Conservation (phyloP, 208 protist species). For the Trypanosoma congolense region DNA sequence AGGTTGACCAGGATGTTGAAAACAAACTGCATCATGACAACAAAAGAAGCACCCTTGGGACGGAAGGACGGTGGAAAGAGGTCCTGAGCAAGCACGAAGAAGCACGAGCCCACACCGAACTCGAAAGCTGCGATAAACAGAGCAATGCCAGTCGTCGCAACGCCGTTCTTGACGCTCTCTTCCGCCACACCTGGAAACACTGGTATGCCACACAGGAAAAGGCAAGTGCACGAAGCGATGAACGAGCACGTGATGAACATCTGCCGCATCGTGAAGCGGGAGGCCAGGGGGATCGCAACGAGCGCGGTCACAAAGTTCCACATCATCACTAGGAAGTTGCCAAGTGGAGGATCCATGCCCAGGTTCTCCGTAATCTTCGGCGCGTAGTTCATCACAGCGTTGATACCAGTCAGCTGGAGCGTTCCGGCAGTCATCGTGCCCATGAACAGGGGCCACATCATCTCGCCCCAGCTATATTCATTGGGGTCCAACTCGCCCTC, state of each 20-base stretch:
- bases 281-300: constrained; percentile 58
- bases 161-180: constrained; percentile 43
- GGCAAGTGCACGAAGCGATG: constrained; percentile 52
- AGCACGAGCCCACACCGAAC: constrained; percentile 70
- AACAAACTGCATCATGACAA: constrained; percentile 64
- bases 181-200: constrained; percentile 67
- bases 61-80: constrained; percentile 81
- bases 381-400: constrained; percentile 86
- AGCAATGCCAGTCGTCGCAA: constrained; percentile 74
- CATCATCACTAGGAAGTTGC: constrained; percentile 80
- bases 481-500: constrained; percentile 28
- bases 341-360: constrained; percentile 55
- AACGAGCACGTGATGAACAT: constrained; percentile 59
- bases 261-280: constrained; percentile 65
- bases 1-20: constrained; percentile 89
- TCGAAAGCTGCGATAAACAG: constrained; percentile 78
- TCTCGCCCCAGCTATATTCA: constrained; percentile 44
- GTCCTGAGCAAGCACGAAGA: constrained; percentile 78
- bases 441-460: constrained; percentile 49
- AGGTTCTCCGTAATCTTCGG: constrained; percentile 68
- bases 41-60: constrained; percentile 59
- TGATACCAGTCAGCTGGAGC: constrained; percentile 82
- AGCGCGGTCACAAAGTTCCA: constrained; percentile 86
- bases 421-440: constrained; percentile 47
- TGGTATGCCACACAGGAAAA: constrained; percentile 76